These are phyloP conservation scores for Cyclotella cryptica DNA, from an alignment of 108 stramenopile genomes.

Conservation along the genomic window DNA sequence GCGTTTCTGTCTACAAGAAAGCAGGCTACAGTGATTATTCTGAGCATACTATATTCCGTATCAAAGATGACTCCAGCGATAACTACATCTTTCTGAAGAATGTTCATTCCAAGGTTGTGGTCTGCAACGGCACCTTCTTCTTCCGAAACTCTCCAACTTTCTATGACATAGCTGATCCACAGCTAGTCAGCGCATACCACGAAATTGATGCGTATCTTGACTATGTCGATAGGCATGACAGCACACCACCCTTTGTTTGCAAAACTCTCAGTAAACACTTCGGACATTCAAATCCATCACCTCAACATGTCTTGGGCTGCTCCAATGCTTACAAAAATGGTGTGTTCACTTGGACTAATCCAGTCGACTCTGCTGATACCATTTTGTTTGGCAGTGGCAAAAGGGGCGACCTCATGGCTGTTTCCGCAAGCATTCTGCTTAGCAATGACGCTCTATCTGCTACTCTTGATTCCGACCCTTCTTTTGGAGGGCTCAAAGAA, in stretches of 20 bases:
- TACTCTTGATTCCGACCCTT: conserved; percentile 38
- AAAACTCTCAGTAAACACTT: conserved; percentile 49
- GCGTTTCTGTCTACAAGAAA: conserved; percentile 29
- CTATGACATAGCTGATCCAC: conserved; percentile 28
- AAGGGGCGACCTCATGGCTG: conserved; percentile 43
- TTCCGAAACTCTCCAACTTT: conserved; percentile 41
- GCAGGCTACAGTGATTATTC: conserved; percentile 1
- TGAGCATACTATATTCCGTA: conserved; percentile 32
- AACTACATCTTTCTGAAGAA: conserved; percentile 47
- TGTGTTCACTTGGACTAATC: conserved; percentile 13
- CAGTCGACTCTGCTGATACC: conserved; percentile 3
- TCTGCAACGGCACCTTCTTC: conserved; percentile 30
- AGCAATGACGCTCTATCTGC: conserved; percentile 33
- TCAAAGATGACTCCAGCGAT: conserved; percentile 14
- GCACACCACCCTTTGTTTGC: conserved; percentile 60
- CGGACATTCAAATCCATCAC: conserved; percentile 58
- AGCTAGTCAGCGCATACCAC: conserved; percentile 31
- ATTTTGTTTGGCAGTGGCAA: conserved; percentile 40
- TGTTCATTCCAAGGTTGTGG: conserved; percentile 10
- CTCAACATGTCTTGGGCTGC: conserved; percentile 42
- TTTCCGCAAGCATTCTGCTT: conserved; percentile 46
- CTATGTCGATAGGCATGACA: conserved; percentile 50
- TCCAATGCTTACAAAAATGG: conserved; percentile 31
- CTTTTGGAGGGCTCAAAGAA: conserved; percentile 42
- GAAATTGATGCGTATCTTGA: conserved; percentile 61